Evolutionary conservation across 106 monocot species (phyloP), one percentile per base, ranked within the genome.

Genomic region (Dendrobium huoshanense): DNA sequence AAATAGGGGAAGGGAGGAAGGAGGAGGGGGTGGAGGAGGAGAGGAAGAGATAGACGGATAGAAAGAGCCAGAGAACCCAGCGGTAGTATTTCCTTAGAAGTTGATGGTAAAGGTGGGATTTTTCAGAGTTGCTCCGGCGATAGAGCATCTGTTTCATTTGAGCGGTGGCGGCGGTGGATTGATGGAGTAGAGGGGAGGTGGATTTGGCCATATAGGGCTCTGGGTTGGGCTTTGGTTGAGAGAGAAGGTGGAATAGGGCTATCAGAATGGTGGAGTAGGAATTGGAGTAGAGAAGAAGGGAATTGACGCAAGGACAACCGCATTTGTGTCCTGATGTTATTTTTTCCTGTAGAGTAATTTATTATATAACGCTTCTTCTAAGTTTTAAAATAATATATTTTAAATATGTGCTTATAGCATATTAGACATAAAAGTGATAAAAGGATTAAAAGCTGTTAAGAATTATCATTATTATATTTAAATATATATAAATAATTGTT

Each of bases 31-130:
- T 13, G 51, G 22, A 41, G 72, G 83, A 74, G 75, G 82, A 81
- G 80, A 85, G 31, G 83, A 92, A 82, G 82, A 89, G 80, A 82
- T 82, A 88, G 75, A 92, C 17, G 27, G 89, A 83, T 41, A 92
- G 82, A 29, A 75, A 37, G 49, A 89, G 4, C 83, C 87, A 91
- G 73, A 91, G 76, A 41, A 88, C 18, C 80, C 85, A 89, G 54
- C 80, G 81, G 77, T 79, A 87, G 87, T 79, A 79, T 73, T 77
- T 90, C 54, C 77, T 87, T 9, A 87, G 77, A 47, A 51, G 5
- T 54, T 16, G 49, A 59, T 65, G 61, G 76, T 65, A 61, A 67
- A 70, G 43, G 74, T 65, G 83, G 77, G 65, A 3, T 43, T 84
- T 74, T 18, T 73, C 74, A 8, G 80, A 44, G 37, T 37, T 58